Conservation (phyloP, 140 eudicot species). For the Erigeron philadelphicus region DNA sequence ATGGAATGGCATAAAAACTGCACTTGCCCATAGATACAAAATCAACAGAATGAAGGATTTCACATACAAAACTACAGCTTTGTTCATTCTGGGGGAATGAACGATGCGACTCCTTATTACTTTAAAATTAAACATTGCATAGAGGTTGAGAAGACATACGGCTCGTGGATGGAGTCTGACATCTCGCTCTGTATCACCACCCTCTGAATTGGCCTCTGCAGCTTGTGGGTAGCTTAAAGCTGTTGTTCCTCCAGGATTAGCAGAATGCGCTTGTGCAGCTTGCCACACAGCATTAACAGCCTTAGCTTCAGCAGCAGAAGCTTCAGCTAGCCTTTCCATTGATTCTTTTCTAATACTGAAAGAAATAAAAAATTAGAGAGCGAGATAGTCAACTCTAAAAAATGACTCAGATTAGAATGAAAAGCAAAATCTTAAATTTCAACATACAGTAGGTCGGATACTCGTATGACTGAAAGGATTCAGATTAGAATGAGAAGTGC, state of each 20-base stretch:
- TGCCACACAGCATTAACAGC: constrained; percentile 85
- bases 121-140: too few relatives aligned
- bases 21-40: too few relatives aligned
- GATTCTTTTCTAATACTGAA: constrained; percentile 59
- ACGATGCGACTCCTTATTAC: too few relatives aligned
- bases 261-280: constrained; percentile 69
- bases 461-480: neutral
- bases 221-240: constrained; percentile 51
- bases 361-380: neutral
- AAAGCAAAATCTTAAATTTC: neutral
- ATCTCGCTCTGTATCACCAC: constrained; percentile 54
- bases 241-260: constrained; percentile 43
- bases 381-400: too few relatives aligned
- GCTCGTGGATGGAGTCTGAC: constrained; percentile 95
- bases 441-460: neutral
- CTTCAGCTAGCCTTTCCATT: constrained; percentile 67
- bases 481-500: neutral
- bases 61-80: too few relatives aligned
- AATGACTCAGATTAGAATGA: neutral
- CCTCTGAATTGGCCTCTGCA: constrained; percentile 50
- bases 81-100: too few relatives aligned
- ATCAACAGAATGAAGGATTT: too few relatives aligned
- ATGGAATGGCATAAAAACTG: too few relatives aligned
- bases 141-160: constrained; percentile 40
- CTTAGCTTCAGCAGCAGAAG: constrained; percentile 89